Percentiles rank a stretch among this genome's conserved stretches.
phyloP scores from a whole-genome alignment of 495 filamentous ascomycete genomes.

The Aspergillus ellipticus region DNA sequence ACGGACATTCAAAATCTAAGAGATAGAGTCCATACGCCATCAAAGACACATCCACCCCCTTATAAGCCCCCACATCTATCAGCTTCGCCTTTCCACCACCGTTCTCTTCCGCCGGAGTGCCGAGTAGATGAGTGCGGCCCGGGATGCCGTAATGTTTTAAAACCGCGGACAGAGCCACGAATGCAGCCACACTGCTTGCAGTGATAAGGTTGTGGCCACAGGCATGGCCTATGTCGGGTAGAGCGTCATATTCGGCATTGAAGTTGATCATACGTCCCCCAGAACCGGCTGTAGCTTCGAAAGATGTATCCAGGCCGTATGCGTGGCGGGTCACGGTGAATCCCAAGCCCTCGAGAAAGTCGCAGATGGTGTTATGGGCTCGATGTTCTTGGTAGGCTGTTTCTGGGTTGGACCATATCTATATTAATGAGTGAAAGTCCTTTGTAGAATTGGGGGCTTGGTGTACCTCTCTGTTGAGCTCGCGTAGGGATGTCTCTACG shows the following conservation, averaged over 20 bases:
- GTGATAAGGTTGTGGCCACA: conserved; percentile 71
- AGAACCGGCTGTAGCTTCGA: conserved; percentile 36
- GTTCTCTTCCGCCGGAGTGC: conserved; percentile 69
- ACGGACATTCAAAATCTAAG: not conserved
- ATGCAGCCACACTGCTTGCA: conserved; percentile 56
- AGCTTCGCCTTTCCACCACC: conserved; percentile 67
- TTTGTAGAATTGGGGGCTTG: not conserved
- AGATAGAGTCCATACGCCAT: conserved; percentile 48
- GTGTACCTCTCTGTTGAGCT: conserved; percentile 26
- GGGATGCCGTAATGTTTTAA: conserved; percentile 43
- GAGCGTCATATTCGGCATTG: conserved; percentile 51
- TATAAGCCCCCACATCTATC: conserved; percentile 59
- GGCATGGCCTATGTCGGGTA: conserved; percentile 60
- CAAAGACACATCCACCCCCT: conserved; percentile 60
- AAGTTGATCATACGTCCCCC: conserved; percentile 42
- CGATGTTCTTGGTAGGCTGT: conserved; percentile 53
- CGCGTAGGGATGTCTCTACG: conserved; percentile 25
- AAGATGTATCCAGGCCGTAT: conserved; percentile 38
- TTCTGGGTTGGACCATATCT: conserved; percentile 62
- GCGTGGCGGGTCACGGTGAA: conserved; percentile 55
- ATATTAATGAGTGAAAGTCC: not conserved
- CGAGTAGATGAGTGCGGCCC: conserved; percentile 60
- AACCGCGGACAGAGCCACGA: conserved; percentile 51
- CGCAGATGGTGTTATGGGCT: conserved; percentile 54
- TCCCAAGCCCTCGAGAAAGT: conserved; percentile 51